Evolutionary conservation across 768 basidiomycete genomes (phyloP).

Genomic region (Saitozyma podzolica): DNA sequence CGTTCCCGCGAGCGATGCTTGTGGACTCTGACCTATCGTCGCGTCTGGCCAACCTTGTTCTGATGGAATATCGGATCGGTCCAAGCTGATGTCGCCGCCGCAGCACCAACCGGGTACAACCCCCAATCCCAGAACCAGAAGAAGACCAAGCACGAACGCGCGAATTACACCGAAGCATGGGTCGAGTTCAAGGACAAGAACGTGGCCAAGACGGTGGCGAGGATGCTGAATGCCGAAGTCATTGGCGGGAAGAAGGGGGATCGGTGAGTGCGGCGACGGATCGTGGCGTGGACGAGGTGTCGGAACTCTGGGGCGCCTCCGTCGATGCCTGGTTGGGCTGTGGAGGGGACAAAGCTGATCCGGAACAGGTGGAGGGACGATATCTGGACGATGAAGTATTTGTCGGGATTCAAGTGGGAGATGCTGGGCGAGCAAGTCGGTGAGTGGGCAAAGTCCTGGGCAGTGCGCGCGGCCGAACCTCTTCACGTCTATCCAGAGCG

Average conservation of each 20-base stretch:
- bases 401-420: slow-evolving; percentile 97
- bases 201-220: slow-evolving; percentile 83
- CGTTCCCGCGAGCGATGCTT: no score
- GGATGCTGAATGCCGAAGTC: slow-evolving; percentile 91
- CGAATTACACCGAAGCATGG: slow-evolving; percentile 95
- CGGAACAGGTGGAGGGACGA: slow-evolving; percentile 75
- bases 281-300: not conserved
- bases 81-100: not conserved
- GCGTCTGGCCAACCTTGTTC: no score
- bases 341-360: slow-evolving; percentile 45
- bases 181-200: slow-evolving; percentile 95
- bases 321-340: no score
- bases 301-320: no score
- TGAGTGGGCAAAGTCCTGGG: slow-evolving; percentile 56
- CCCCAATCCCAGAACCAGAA: slow-evolving; percentile 23
- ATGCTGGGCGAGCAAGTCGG: slow-evolving; percentile 99
- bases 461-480: no score
- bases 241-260: slow-evolving; percentile 65
- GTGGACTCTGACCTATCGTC: no score
- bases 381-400: slow-evolving; percentile 99
- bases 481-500: not conserved
- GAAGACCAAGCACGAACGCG: slow-evolving; percentile 84
- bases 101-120: slow-evolving; percentile 60
- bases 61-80: no score
- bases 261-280: slow-evolving; percentile 12